A percentile compares a stretch with the other conserved stretches of the same genome.
These are phyloP conservation scores for Blastocystis sp. DNA, from an alignment of 352 stramenopile genomes.

Conservation along the genomic window DNA sequence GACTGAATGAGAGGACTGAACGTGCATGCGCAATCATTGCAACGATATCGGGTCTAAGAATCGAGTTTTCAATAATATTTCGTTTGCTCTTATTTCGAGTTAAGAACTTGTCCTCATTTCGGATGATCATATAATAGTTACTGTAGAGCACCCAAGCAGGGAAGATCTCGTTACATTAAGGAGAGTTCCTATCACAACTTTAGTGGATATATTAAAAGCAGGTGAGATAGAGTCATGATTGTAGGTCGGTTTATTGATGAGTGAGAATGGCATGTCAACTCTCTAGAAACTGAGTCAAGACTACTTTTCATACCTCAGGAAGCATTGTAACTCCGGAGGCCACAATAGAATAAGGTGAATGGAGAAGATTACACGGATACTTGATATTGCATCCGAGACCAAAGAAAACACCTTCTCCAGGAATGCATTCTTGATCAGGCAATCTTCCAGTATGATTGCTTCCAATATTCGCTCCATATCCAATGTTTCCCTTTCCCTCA, in stretches of 20 bases:
- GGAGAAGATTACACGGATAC: slow-evolving; percentile 87
- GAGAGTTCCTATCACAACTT: not conserved
- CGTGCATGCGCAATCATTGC: slow-evolving; percentile 77
- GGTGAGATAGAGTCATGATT: slow-evolving; percentile 22
- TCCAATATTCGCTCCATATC: slow-evolving; percentile 89
- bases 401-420: slow-evolving; percentile 91
- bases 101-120: slow-evolving; percentile 82
- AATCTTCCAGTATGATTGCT: slow-evolving; percentile 88
- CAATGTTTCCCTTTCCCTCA: slow-evolving; percentile 85
- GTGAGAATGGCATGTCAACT: slow-evolving; percentile 77
- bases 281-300: slow-evolving; percentile 71
- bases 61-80: slow-evolving; percentile 74
- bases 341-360: slow-evolving; percentile 87
- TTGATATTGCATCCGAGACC: slow-evolving; percentile 87
- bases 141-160: slow-evolving; percentile 82
- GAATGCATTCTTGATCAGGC: slow-evolving; percentile 82
- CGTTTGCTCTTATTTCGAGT: slow-evolving; percentile 72
- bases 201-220: slow-evolving; percentile 69
- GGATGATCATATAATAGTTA: slow-evolving; percentile 84
- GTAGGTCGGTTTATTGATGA: slow-evolving; percentile 76
- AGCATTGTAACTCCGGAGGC: slow-evolving; percentile 85
- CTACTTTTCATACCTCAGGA: slow-evolving; percentile 74
- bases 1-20: not conserved
- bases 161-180: slow-evolving; percentile 68
- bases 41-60: slow-evolving; percentile 79